phyloP scores from a whole-genome alignment of 371 early-diverging fungal species.

The Catenaria anguillulae region DNA sequence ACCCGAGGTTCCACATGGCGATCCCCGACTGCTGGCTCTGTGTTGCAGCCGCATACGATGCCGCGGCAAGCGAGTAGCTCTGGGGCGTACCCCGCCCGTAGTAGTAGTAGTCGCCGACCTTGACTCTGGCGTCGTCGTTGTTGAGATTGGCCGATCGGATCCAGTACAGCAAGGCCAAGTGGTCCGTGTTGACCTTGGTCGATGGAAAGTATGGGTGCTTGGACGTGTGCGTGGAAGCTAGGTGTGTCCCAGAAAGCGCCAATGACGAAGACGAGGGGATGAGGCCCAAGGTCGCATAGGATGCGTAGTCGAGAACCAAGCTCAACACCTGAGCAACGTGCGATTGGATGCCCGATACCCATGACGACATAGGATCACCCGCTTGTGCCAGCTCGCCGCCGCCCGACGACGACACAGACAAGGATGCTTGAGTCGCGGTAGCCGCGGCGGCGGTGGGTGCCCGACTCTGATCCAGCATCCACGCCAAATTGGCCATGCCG shows the following conservation, averaged over 20 bases:
- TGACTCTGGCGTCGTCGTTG: slow-evolving; percentile 72
- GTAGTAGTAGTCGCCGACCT: slow-evolving; percentile 86
- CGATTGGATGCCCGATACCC: no score
- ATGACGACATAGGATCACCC: no score
- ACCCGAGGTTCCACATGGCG: slow-evolving; percentile 93
- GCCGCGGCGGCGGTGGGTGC: neutral
- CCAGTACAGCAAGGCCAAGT: slow-evolving; percentile 70
- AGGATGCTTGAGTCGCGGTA: no score
- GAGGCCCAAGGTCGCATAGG: no score
- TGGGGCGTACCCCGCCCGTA: slow-evolving; percentile 62
- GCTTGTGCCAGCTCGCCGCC: no score
- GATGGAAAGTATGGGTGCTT: slow-evolving; percentile 10
- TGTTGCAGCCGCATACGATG: slow-evolving; percentile 78
- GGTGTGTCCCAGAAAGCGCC: slow-evolving; percentile 9
- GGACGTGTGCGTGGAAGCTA: slow-evolving; percentile 10
- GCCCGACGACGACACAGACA: no score
- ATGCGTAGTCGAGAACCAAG: no score
- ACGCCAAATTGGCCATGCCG: slow-evolving; percentile 76
- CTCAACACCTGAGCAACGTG: no score
- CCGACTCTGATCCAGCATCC: slow-evolving; percentile 51
- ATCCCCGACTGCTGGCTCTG: slow-evolving; percentile 58
- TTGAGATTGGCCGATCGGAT: slow-evolving; percentile 89
- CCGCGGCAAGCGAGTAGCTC: slow-evolving; percentile 59
- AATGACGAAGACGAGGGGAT: no score
- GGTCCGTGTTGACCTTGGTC: slow-evolving; percentile 15